Evolutionary conservation across 2,329 filamentous ascomycete genomes (phyloP), one percentile per base, ranked within the genome.

Genomic region (Metarhizium rileyi): DNA sequence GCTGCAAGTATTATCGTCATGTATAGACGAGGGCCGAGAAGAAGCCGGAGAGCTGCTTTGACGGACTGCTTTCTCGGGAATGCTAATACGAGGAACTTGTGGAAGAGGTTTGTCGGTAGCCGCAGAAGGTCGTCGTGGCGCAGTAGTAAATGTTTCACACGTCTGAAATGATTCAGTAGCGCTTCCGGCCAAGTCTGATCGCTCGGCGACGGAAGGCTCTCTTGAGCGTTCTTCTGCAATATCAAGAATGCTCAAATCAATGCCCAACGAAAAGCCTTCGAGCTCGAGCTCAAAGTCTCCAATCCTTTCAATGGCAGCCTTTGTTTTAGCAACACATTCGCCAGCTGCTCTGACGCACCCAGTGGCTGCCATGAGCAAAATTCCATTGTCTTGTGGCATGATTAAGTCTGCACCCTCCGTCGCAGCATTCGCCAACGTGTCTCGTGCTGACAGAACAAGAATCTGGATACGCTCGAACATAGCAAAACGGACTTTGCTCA

Each of bases 251-350:
- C 64, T 66, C 26, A 81, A 63, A 54, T 82, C 77, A 47, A 84
- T 74, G 7, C 75, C 77, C 25, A 86, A 66, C 27, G 73, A 67
- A 54, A 61, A 66, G 18, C 69, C 70, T 56, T 86, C 81, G 49
- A 87, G 74, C 63, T 95, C 88, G 56, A 90, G 81, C 65, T 95
- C 90, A 56, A 95, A 95, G 65, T 95, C 90, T 20, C 90, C 90
- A 55, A 93, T 89, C 53, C 86, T 79, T 67, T 95, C 90, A 51
- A 98, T 85, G 42, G 94, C 82, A 63, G 81, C 77, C 59, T 89
- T 89, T 10, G 90, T 86, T 68, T 90, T 91, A 6, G 86, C 84
- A 20, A 95, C 86, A 65, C 91, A 96, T 58, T 95, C 90, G 38
- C 91, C 91, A 42, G 90, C 90, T 22, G 88, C 86, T 57, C 89